A percentile compares a stretch with the other conserved stretches of the same genome.
Evolutionary conservation across 331 rosid species (phyloP).

Genomic region (Telfairia occidentalis): DNA sequence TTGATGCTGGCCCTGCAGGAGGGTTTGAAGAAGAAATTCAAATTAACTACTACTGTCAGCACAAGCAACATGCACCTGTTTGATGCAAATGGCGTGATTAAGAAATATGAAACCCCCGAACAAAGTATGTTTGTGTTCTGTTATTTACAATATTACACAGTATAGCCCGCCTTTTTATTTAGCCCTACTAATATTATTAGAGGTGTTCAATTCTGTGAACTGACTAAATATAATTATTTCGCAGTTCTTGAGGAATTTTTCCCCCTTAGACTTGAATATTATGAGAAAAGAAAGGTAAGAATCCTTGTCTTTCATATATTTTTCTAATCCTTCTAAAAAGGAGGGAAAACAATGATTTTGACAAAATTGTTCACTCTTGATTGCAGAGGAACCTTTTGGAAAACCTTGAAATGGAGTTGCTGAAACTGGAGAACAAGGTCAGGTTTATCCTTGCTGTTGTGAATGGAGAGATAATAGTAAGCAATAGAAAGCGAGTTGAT

Average conservation of each 20-base stretch:
- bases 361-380: not conserved
- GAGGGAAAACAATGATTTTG: not conserved
- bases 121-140: slow-evolving; percentile 42
- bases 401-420: slow-evolving; percentile 48
- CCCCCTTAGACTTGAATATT: slow-evolving; percentile 58
- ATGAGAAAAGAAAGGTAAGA: slow-evolving; percentile 75
- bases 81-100: slow-evolving; percentile 65
- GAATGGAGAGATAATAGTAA: slow-evolving; percentile 70
- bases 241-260: slow-evolving; percentile 88
- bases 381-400: slow-evolving; percentile 55
- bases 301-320: not conserved
- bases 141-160: not conserved
- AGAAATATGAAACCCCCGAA: slow-evolving; percentile 76
- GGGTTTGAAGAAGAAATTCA: slow-evolving; percentile 70
- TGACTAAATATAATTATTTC: not conserved
- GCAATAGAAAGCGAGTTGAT: slow-evolving; percentile 68
- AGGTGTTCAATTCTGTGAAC: not conserved
- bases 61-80: slow-evolving; percentile 89
- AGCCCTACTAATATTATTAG: not conserved
- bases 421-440: slow-evolving; percentile 70
- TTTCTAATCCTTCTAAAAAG: not conserved
- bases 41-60: slow-evolving; percentile 52
- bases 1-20: slow-evolving; percentile 48
- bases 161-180: not conserved
- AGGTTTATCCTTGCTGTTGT: slow-evolving; percentile 80